Evolutionary conservation across 495 filamentous ascomycete genomes (phyloP), one percentile per base, ranked within the genome.

Genomic region (Penicillium salamii): DNA sequence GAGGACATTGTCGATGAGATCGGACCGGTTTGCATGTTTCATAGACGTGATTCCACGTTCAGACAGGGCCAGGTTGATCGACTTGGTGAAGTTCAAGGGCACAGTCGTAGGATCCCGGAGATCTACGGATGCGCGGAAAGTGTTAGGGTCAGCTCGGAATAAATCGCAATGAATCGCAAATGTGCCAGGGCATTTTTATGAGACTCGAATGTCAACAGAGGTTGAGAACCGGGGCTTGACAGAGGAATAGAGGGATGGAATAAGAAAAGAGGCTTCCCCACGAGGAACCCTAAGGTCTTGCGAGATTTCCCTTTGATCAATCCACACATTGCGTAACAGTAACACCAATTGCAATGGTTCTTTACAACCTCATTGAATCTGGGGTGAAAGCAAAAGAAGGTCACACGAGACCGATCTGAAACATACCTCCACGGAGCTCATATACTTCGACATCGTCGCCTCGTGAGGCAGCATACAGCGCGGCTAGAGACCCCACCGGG

Each of bases 1-100:
- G 35, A 92, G 74, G 18, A 97, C 79, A 58, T 85, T 78, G 1
- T 90, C 78, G 40, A 95, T 75, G 20, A 97, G 77, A 9, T 79
- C 77, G 5, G 77, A 62, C 14, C 79, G 77, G 35, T 79, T 69
- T 1, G 88, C 81, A 51, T 86, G 69, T 19, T 79, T 77, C 71
- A 97, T 84, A 26, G 92, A 85, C 59, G 88, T 89, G 61, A 97
- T 88, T n/a, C 93, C 93, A 26, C 93, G 85, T 66, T 97, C 90
- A 0, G 93, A 97, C 9, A 99, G 70, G 14, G 93, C 91, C 15
- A 99, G 75, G 60, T 97, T 99, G 75, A 99, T 99, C 12, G 95
- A 97, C 67, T 89, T 95, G 35, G 91, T 95, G 67, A 97, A 97
- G 61, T 97, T 97, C 44, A 97, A 76, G 0, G 93, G 91, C 9